A percentile compares a stretch with the other conserved stretches of the same genome.
phyloP scores from a whole-genome alignment of 805 yeast genomes.

The Jamesozyma piceae region DNA sequence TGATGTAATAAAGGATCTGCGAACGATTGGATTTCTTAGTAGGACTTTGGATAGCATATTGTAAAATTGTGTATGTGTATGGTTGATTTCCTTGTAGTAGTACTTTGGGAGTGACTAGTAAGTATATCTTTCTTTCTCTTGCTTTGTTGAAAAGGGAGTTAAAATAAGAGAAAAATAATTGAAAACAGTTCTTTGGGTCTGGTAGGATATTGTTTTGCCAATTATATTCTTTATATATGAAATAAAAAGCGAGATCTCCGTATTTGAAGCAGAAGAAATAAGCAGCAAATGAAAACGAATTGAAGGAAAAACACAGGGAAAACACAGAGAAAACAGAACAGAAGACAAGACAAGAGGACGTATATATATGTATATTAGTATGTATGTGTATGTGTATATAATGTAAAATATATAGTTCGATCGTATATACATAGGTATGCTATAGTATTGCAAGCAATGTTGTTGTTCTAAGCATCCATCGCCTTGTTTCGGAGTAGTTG shows the following conservation, averaged over 20 bases:
- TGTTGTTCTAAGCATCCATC: no score
- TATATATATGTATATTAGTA: not conserved
- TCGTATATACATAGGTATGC: not conserved
- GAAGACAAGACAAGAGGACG: not conserved
- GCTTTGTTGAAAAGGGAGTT: no score
- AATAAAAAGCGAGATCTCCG: slow-evolving; percentile 4
- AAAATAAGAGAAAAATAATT: no score
- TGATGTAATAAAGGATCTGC: slow-evolving; percentile 10
- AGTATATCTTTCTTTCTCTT: no score
- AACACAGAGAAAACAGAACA: not conserved
- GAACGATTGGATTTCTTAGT: slow-evolving; percentile 10
- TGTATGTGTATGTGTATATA: not conserved
- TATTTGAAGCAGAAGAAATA: not conserved
- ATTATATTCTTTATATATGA: no score
- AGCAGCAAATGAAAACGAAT: not conserved
- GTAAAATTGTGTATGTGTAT: not conserved
- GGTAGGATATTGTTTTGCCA: no score
- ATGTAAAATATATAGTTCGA: not conserved
- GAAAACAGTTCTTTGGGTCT: no score
- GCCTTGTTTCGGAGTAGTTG: no score
- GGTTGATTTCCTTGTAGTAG: no score
- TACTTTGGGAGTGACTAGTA: no score
- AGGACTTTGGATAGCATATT: slow-evolving; percentile 14
- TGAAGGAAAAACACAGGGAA: not conserved
- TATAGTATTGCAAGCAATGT: no score